Base-by-base conservation (phyloP, 176 grass and related monocot genomes). In the Guadua angustifolia region DNA sequence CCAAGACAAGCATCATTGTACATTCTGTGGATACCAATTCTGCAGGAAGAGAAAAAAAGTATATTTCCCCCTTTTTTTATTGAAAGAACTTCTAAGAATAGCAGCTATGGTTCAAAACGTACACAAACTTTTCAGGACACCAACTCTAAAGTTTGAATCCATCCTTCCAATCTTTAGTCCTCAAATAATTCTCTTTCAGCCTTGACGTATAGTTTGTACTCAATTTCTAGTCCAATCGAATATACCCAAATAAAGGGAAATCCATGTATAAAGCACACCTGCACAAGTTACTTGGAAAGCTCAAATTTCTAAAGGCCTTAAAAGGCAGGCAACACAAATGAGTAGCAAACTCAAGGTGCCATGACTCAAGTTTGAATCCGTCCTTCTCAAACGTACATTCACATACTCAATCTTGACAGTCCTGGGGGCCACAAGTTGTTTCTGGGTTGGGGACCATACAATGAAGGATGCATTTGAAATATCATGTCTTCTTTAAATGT, bases 301-400 rank as follows among this genome's bases (percentile, higher is more conserved):
- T 74, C 74, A 79, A 74, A 90, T 84, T 90, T 90, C 79, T 69
- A 36, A 75, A 87, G 74, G 68, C 84, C 84, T 90, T 21, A 87
- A 90, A 90, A 90, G 84, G 74, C 40, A 87, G 89, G 35, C 85
- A 87, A 69, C 73, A 51, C 32, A 39, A 87, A 83, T 75, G 60
- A 87, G 79, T 74, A 52, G 68, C 65, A 79, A 68, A 87, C 69
- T 90, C 80, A 87, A 63, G 84, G 50, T 75, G 74, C 69, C 60
- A 87, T 79, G 50, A 79, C 74, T 83, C 58, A 21, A 83, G 74
- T 90, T 90, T 90, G 79, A 90, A 90, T 40, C 78, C 66, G 26
- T 65, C 86, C 49, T 6, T 81, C 78, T 56, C 45, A 44, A 68
- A 85, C 35, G 50, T 59, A 21, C n/a, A 5, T 72, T 66, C 78